Percentiles rank a stretch among this genome's conserved stretches.
phyloP scores from a whole-genome alignment of 805 yeast genomes.

The Saturnispora kantuleensis region DNA sequence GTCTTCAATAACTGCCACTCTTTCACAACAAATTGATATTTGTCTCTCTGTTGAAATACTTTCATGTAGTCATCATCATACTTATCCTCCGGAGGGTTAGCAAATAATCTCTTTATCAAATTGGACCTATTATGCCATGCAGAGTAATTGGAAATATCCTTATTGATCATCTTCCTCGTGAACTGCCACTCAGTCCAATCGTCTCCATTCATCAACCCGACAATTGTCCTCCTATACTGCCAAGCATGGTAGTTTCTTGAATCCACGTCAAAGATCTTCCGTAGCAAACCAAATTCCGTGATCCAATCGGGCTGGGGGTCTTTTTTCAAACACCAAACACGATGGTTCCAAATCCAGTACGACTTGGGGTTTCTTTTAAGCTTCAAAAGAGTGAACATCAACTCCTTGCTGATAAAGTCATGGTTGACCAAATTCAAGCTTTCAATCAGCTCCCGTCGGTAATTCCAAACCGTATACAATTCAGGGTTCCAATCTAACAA shows the following conservation, averaged over 20 bases:
- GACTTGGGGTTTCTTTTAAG: slow-evolving; percentile 71
- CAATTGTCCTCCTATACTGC: slow-evolving; percentile 79
- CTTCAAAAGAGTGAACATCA: slow-evolving; percentile 47
- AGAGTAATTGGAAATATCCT: slow-evolving; percentile 82
- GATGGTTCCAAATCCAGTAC: slow-evolving; percentile 95
- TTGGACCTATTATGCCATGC: slow-evolving; percentile 91
- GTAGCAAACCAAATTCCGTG: slow-evolving; percentile 61
- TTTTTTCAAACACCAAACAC: slow-evolving; percentile 66
- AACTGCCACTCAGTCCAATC: slow-evolving; percentile 54
- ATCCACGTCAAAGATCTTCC: slow-evolving; percentile 59
- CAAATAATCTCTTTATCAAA: slow-evolving; percentile 46
- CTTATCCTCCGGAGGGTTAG: slow-evolving; percentile 10
- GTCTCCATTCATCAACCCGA: slow-evolving; percentile 25
- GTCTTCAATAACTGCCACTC: slow-evolving; percentile 67
- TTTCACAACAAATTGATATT: slow-evolving; percentile 29
- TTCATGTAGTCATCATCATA: slow-evolving; percentile 7
- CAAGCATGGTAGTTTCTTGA: slow-evolving; percentile 90
- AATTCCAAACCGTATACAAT: slow-evolving; percentile 84
- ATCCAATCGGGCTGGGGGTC: slow-evolving; percentile 49
- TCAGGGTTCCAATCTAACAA: slow-evolving; percentile 71
- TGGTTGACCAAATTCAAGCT: slow-evolving; percentile 22
- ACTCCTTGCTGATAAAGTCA: slow-evolving; percentile 41
- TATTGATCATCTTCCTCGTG: slow-evolving; percentile 69
- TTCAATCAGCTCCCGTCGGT: slow-evolving; percentile 59
- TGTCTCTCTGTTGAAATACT: slow-evolving; percentile 14